Percentiles rank a stretch among this genome's conserved stretches.
These are phyloP conservation scores for Striga hermonthica DNA, from an alignment of 305 asterid genomes.

Conservation along the genomic window DNA sequence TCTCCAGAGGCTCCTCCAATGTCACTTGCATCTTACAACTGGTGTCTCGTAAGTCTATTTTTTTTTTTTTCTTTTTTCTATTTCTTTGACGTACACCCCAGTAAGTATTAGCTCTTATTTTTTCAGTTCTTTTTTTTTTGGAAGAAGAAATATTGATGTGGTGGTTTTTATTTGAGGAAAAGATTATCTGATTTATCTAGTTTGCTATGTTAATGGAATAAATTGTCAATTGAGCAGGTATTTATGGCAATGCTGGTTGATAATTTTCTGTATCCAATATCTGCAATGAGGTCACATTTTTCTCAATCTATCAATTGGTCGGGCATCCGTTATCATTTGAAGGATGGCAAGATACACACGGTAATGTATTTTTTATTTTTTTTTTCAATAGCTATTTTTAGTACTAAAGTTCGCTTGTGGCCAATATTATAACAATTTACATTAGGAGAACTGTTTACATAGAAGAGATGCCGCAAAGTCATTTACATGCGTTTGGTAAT, in stretches of 20 bases:
- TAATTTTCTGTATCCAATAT: slow-evolving; percentile 83
- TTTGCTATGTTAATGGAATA: slow-evolving; percentile 24
- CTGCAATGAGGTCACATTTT: slow-evolving; percentile 87
- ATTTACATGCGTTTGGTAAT: neutral
- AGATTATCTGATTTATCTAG: neutral
- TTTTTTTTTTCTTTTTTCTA: slow-evolving; percentile 13
- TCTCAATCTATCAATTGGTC: slow-evolving; percentile 97
- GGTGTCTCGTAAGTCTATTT: slow-evolving; percentile 79
- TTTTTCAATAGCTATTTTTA: slow-evolving; percentile 15
- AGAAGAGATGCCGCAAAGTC: slow-evolving; percentile 13
- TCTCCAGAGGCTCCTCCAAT: slow-evolving; percentile 95
- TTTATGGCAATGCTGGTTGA: slow-evolving; percentile 91
- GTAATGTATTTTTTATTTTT: slow-evolving; percentile 36
- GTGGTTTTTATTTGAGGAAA: neutral
- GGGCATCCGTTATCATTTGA: slow-evolving; percentile 88
- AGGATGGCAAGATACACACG: slow-evolving; percentile 83
- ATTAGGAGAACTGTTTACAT: neutral
- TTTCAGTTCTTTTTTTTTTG: no score
- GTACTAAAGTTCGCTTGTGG: slow-evolving; percentile 1
- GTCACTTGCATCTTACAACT: slow-evolving; percentile 87
- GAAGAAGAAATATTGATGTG: neutral
- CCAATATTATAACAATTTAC: neutral
- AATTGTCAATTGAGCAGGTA: slow-evolving; percentile 58
- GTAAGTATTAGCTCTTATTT: no score
- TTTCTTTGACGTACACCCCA: no score